A percentile compares a stretch with the other conserved stretches of the same genome.
Conservation (phyloP, 208 protist genomes). For the Leishmania lainsoni region DNA sequence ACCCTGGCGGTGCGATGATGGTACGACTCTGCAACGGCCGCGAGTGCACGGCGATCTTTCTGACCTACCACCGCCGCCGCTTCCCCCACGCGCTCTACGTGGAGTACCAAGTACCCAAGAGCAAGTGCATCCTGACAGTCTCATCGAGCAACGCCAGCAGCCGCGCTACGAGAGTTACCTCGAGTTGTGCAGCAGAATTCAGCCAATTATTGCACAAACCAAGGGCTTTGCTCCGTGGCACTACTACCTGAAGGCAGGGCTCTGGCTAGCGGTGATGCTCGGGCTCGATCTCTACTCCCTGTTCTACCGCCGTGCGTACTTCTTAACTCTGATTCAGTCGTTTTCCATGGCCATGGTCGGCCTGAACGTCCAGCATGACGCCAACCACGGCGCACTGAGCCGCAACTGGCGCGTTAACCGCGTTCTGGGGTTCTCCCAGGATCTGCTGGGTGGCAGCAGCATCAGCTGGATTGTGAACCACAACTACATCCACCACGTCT, state of each 20-base stretch:
- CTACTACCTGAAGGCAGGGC: constrained; percentile 68
- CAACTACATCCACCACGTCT: constrained; percentile 79
- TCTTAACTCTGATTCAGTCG: constrained; percentile 71
- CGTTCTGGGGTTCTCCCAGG: constrained; percentile 63
- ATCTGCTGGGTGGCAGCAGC: constrained; percentile 74
- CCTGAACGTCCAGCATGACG: constrained; percentile 85
- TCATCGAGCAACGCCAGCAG: constrained; percentile 46
- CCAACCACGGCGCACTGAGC: constrained; percentile 78
- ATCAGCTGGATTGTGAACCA: constrained; percentile 83
- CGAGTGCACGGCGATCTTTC: constrained; percentile 71
- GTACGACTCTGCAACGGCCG: constrained; percentile 75
- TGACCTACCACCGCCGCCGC: constrained; percentile 76
- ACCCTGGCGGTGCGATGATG: constrained; percentile 74
- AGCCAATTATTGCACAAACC: constrained; percentile 56
- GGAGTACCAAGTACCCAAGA: constrained; percentile 51
- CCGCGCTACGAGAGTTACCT: constrained; percentile 70
- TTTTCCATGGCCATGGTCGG: constrained; percentile 82
- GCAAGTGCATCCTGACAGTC: constrained; percentile 43
- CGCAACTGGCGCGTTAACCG: constrained; percentile 64
- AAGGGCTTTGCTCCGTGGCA: constrained; percentile 80
- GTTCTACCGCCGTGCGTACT: constrained; percentile 51
- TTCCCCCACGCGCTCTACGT: constrained; percentile 77
- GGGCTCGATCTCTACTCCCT: constrained; percentile 68
- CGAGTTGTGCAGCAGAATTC: constrained; percentile 58
- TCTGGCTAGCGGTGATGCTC: constrained; percentile 60